phyloP scores from a whole-genome alignment of 2,329 filamentous ascomycete species.

The Didymella segeticola region DNA sequence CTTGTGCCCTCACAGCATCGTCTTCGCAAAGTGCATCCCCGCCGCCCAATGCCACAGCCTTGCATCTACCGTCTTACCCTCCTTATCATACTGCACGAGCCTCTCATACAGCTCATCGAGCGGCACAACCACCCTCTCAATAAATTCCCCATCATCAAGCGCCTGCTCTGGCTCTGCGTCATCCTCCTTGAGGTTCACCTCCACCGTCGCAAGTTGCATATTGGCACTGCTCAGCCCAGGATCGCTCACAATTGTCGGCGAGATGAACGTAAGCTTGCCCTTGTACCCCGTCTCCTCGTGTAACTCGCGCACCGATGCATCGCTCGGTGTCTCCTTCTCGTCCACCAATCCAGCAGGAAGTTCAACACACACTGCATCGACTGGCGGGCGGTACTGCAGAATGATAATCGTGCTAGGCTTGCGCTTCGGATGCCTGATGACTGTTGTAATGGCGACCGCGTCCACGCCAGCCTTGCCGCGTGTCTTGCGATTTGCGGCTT shows the following conservation, averaged over 20 bases:
- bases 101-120: conserved; percentile 63
- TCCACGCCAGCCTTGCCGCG: conserved; percentile 64
- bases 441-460: conserved; percentile 65
- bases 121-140: conserved; percentile 66
- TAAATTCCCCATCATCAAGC: conserved; percentile 67
- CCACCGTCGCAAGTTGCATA: conserved; percentile 67
- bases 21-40: conserved; percentile 59
- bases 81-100: conserved; percentile 54
- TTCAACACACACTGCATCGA: conserved; percentile 65
- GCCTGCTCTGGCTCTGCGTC: conserved; percentile 62
- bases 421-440: conserved; percentile 57
- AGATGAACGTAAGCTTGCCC: conserved; percentile 59
- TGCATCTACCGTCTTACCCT: conserved; percentile 62
- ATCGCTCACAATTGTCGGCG: conserved; percentile 71
- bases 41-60: conserved; percentile 68
- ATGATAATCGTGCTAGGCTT: conserved; percentile 62
- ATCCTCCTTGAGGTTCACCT: conserved; percentile 61
- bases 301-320: conserved; percentile 64
- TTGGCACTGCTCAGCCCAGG: conserved; percentile 67
- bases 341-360: conserved; percentile 68
- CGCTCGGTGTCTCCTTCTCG: conserved; percentile 61
- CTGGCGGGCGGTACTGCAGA: conserved; percentile 66
- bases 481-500: conserved; percentile 59
- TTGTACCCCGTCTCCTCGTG: conserved; percentile 70
- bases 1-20: conserved; percentile 31